Base-by-base conservation (phyloP, 495 filamentous ascomycete genomes). In the Aspergillus nidulans region DNA sequence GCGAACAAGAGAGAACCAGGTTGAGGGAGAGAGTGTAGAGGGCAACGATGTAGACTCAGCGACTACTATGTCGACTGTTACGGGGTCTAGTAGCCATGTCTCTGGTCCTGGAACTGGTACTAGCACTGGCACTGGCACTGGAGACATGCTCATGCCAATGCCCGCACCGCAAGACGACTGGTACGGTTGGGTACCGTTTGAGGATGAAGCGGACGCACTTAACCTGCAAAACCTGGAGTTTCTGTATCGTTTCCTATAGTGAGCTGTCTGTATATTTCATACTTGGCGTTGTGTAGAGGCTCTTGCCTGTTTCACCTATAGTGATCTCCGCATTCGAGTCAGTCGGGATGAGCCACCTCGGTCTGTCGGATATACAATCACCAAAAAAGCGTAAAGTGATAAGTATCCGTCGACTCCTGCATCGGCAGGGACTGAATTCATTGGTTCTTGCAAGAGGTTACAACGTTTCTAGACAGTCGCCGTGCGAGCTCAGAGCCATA, bases 161-260 rank as follows among this genome's bases (percentile, higher is more conserved):
- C 18, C 36, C 10, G 34, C 4, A 1, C 15, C 36, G 6, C 60
- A 57, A 38, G 53, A 45, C 18, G 72, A 75, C 25, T 69, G 68
- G 62, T 71, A 69, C 32, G 72, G 72, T 16, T 48, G 70, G 47
- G 68, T 74, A 23, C 62, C 72, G 24, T 65, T 66, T 12, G 72
- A 69, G 8, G 69, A 75, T 32, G 68, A 71, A 55, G 59, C 60
- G 38, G 70, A 71, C 20, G 64, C 72, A 52, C 53, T 73, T 6
- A 73, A 72, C 40, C 60, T 71, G 25, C 68, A 72, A 43, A 75
- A 72, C 41, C 49, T 73, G 38, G 68, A 75, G 50, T 73, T 69
- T 63, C 25, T 75, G 10, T 75, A 75, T 55, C 55, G 70, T 28
- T 75, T 73, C 49, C 45, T 75, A 34, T 75, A 25, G 20, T 0